Evolutionary conservation across 2,329 filamentous ascomycete species (phyloP).

Genomic region (Xylaria sp.): DNA sequence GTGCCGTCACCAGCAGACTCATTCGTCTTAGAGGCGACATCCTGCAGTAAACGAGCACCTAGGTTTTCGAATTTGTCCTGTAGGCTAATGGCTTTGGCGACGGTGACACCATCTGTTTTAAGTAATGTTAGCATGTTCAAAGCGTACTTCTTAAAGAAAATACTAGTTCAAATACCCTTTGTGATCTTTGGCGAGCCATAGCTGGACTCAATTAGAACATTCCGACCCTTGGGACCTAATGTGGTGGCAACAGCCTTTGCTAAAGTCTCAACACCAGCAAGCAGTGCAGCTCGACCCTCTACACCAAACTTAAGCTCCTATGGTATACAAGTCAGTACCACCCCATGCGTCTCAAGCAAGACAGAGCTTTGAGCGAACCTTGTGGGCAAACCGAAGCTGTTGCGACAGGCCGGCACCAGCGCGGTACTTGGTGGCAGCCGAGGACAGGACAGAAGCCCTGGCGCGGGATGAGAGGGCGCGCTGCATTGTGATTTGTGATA

Average conservation of each 20-base stretch:
- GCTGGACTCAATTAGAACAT: conserved; percentile 97
- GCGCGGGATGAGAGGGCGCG: conserved; percentile 87
- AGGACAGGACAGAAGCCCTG: conserved; percentile 82
- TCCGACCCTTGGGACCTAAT: conserved; percentile 96
- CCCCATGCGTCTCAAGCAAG: not conserved
- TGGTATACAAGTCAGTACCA: conserved; percentile 42
- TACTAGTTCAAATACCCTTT: conserved; percentile 75
- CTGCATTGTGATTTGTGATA: conserved; percentile 77
- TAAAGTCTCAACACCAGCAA: conserved; percentile 95
- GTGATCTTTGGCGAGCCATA: conserved; percentile 99
- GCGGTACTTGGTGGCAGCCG: conserved; percentile 73
- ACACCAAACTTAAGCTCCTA: conserved; percentile 99
- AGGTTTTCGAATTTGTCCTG: conserved; percentile 99
- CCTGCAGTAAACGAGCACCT: conserved; percentile 93
- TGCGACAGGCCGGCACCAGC: conserved; percentile 75
- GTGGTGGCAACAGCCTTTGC: conserved; percentile 97
- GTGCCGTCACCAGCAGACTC: conserved; percentile 99
- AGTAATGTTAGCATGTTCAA: conserved; percentile 37
- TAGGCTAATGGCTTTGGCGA: conserved; percentile 88
- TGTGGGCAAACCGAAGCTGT: conserved; percentile 97
- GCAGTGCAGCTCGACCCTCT: conserved; percentile 87
- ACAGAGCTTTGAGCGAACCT: conserved; percentile 67
- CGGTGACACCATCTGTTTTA: conserved; percentile 81
- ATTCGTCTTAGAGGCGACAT: conserved; percentile 99
- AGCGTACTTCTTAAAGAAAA: not conserved